Percentiles rank a stretch among this genome's conserved stretches.
Evolutionary conservation across 257 asterid species (phyloP).

Genomic region (Salvia splendens): DNA sequence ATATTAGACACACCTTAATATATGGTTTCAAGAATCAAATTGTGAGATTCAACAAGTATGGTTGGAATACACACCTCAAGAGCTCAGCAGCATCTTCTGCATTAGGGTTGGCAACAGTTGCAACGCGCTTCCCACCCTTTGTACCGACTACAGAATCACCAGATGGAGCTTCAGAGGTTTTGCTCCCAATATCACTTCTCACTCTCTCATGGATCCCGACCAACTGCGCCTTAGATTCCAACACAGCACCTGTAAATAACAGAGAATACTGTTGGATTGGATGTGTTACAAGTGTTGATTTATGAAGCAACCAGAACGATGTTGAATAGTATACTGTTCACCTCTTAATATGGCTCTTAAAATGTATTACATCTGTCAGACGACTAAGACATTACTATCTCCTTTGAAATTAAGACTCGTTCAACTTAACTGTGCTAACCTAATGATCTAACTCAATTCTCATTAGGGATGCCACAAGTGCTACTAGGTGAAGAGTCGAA

Average conservation of each 20-base stretch:
- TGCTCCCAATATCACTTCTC: constrained; percentile 72
- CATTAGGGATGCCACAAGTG: not conserved
- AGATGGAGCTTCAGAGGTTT: constrained; percentile 39
- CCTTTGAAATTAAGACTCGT: not conserved
- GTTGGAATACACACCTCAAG: constrained; percentile 53
- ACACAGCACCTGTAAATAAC: constrained; percentile 61
- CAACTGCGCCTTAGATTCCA: constrained; percentile 82
- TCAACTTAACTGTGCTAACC: not conserved
- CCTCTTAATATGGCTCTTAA: not conserved
- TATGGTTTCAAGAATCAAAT: not conserved
- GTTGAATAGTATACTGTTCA: not conserved
- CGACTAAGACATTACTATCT: not conserved
- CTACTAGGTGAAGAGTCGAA: constrained; percentile 12
- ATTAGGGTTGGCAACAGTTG: constrained; percentile 63
- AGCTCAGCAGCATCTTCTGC: constrained; percentile 90
- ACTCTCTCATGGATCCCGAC: constrained; percentile 93
- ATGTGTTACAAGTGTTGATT: not conserved
- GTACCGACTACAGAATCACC: constrained; percentile 36
- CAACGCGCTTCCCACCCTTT: constrained; percentile 62
- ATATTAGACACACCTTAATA: not conserved
- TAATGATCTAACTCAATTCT: constrained; percentile 2
- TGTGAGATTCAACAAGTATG: not conserved
- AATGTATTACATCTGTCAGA: not conserved
- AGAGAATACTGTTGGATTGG: not conserved
- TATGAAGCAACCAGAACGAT: not conserved